Conservation (phyloP, 495 filamentous ascomycete species). For the Rostrohypoxylon terebratum region DNA sequence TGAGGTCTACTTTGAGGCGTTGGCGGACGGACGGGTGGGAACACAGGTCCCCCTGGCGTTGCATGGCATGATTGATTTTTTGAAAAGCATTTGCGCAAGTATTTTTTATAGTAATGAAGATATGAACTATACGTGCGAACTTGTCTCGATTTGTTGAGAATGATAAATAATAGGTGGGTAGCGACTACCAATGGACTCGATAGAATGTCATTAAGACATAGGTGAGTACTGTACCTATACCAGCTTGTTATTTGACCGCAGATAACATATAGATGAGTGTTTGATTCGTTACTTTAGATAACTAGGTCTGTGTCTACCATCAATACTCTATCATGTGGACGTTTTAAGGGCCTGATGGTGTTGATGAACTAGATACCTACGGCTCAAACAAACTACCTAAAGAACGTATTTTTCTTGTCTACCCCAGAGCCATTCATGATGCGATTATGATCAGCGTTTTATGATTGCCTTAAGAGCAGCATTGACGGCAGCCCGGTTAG, state of each 20-base stretch:
- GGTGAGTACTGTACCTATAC: too few species aligned
- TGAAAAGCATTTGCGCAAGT: constrained; percentile 6
- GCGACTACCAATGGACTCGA: neutral
- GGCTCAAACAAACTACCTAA: neutral
- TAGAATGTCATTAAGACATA: too few species aligned
- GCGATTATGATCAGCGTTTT: neutral
- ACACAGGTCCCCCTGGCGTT: constrained; percentile 1
- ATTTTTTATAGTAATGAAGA: constrained; percentile 6
- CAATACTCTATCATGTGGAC: neutral
- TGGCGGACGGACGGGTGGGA: constrained; percentile 5
- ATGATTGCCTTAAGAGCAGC: neutral
- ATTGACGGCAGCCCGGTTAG: neutral
- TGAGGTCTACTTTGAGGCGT: constrained; percentile 8
- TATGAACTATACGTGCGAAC: neutral
- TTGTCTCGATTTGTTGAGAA: neutral
- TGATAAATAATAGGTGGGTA: neutral
- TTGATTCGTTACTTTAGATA: too few species aligned
- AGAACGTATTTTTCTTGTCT: neutral
- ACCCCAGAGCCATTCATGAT: neutral
- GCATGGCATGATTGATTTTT: neutral
- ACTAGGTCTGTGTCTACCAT: too few species aligned
- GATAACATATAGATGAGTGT: too few species aligned
- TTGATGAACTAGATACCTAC: neutral
- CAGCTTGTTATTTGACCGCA: too few species aligned
- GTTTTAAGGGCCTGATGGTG: neutral